Conservation (phyloP, 805 yeast species). For the Teunomyces barrocoloradensis region DNA sequence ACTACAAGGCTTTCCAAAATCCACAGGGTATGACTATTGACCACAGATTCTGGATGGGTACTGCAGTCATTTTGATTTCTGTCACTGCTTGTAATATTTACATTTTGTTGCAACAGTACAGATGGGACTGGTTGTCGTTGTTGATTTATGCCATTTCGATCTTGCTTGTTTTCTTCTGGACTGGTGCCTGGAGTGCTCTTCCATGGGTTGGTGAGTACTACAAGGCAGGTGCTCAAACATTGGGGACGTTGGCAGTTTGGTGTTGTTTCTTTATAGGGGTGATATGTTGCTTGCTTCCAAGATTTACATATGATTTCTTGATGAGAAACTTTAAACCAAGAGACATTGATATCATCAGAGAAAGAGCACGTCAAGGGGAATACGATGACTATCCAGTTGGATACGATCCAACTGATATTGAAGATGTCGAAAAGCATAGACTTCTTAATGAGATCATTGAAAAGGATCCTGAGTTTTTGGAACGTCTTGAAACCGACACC, state of each 20-base stretch:
- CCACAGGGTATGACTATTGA: slow-evolving; percentile 58
- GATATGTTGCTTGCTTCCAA: slow-evolving; percentile 61
- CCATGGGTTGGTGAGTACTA: slow-evolving; percentile 55
- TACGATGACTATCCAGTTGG: slow-evolving; percentile 61
- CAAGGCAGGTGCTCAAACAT: slow-evolving; percentile 62
- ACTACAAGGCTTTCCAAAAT: slow-evolving; percentile 31
- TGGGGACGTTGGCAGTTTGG: slow-evolving; percentile 66
- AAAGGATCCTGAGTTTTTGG: slow-evolving; percentile 33
- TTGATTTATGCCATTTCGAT: slow-evolving; percentile 57
- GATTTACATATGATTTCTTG: slow-evolving; percentile 58
- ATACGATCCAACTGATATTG: slow-evolving; percentile 80
- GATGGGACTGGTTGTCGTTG: slow-evolving; percentile 79
- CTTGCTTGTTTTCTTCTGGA: slow-evolving; percentile 66
- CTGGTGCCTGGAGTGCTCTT: slow-evolving; percentile 73
- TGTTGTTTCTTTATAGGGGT: slow-evolving; percentile 65
- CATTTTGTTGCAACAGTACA: slow-evolving; percentile 62
- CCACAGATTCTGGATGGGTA: slow-evolving; percentile 74
- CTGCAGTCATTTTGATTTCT: slow-evolving; percentile 63
- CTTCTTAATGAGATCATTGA: slow-evolving; percentile 30
- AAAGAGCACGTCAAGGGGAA: slow-evolving; percentile 65
- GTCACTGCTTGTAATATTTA: slow-evolving; percentile 66
- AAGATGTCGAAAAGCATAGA: slow-evolving; percentile 40
- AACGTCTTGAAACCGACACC: slow-evolving; percentile 29
- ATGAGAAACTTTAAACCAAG: slow-evolving; percentile 55
- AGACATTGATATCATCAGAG: slow-evolving; percentile 73